A percentile compares a stretch with the other conserved stretches of the same genome.
phyloP scores from a whole-genome alignment of 345 rosid genomes.

The Orychophragmus violaceus region DNA sequence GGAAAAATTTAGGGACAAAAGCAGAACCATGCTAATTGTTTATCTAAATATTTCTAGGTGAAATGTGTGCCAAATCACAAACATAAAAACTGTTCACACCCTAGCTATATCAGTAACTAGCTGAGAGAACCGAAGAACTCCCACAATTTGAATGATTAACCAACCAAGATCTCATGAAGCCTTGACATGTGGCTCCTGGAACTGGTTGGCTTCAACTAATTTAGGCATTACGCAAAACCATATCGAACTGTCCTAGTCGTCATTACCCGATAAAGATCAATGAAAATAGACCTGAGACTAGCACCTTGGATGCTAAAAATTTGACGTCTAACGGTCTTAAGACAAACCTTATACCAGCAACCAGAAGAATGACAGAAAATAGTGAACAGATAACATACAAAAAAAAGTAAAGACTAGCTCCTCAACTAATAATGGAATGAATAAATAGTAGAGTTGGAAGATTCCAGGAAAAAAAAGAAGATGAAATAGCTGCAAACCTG shows the following conservation, averaged over 20 bases:
- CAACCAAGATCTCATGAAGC: too few species aligned
- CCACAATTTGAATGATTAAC: too few species aligned
- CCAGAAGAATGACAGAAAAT: neutral
- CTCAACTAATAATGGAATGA: neutral
- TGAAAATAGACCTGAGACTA: neutral
- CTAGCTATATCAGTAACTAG: neutral
- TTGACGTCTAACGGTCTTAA: neutral
- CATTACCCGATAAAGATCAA: neutral
- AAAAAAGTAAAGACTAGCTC: neutral
- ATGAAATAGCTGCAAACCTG: slow-evolving; percentile 46
- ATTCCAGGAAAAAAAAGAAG: neutral
- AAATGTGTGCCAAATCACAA: slow-evolving; percentile 2
- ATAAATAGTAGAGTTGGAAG: neutral
- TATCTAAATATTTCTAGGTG: neutral
- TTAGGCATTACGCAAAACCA: neutral
- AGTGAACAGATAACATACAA: slow-evolving; percentile 5
- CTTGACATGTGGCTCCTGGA: neutral
- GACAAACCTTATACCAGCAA: neutral
- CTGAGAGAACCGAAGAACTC: neutral
- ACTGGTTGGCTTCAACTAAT: neutral
- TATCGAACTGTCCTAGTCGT: neutral
- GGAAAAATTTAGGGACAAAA: neutral
- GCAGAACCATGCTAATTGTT: neutral
- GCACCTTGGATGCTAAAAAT: neutral
- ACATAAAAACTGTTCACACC: slow-evolving; percentile 1